Evolutionary conservation across 169 alveolate species (phyloP), one percentile per base, ranked within the genome.

Genomic region (Plasmodium sp.): DNA sequence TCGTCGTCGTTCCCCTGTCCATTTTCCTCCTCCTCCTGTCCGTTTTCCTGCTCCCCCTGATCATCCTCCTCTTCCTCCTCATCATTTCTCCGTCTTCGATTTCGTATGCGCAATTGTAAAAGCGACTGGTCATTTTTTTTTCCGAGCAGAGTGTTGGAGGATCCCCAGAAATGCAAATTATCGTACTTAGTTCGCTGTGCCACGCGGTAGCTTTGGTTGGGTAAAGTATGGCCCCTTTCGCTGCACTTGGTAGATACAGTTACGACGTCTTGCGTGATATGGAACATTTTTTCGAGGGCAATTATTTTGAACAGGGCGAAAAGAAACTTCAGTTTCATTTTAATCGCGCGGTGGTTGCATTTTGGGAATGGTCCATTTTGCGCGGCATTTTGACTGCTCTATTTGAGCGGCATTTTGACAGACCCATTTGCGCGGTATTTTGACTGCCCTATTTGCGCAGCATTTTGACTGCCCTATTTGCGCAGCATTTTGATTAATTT

Each of bases 301-400:
- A 85, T 85, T 85, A 85, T 85, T 85, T 85, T 85, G 27, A 85
- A 85, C 56, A 85, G 41, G 9, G 48, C 27, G 81, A 18, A 34
- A 75, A 39, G 34, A 10, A 45, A 12, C 62, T 75, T 75, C 27
- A 85, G 79, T 74, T 75, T 85, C 93, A 85, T 85, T 85, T 85
- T 85, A 85, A 74, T 73, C 74, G n/a, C 56, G 43, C 27, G 72
- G 51, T 31, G 12, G 81, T 54, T 82, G 41, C 91, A 82, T 82
- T 67, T 67, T 67, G 39, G 31, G 39, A 48, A 12, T 48, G n/a
- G 58, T 48, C 58, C 12, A 48, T 48, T 48, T 45, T 12, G 58
- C n/a, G n/a, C 18, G 2, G 58, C 58, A 12, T 12, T 48, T 9
- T 45, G 54, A 45, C 54, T 45, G 54, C 54, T 45, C 9, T 16